Evolutionary conservation across 495 filamentous ascomycete species (phyloP), one percentile per base, ranked within the genome.

Genomic region (Penicillium lividum): DNA sequence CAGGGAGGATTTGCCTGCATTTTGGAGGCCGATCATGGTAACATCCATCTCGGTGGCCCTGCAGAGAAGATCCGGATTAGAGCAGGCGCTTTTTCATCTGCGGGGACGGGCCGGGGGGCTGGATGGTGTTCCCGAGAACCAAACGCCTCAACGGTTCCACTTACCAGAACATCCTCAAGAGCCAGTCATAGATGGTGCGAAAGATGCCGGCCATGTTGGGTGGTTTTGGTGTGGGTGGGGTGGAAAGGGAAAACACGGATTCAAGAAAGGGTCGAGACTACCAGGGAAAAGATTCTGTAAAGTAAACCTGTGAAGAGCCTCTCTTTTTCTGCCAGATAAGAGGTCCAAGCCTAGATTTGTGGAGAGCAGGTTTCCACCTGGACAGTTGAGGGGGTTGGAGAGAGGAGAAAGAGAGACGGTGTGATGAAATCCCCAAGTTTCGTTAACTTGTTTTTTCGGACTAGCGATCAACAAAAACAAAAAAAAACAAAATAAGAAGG

Each of bases 11-110:
- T 98, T 98, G 59, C 94, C 94, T 52, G 94, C 94, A 78, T 98
- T 98, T 72, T 98, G 94, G 72, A 98, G 79, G 27, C 94, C 94
- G 79, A 98, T 95, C 91, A 98, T 96, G 60, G 94, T 98, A 73
- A 98, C 91, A 73, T 98, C 93, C 91, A 98, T 96, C 82, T 98
- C 94, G 40, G 91, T 96, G 58, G 93, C 90, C 94, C 94, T 98
- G 55, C 61, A 66, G 48, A 54, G 47, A 58, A 51, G 40, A 53
- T 47, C 51, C 45, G 42, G 43, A 40, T 53, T 68, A 55, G 60
- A 49, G 54, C 56, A 58, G 48, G 54, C 58, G 29, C 51, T 25
- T 36, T 59, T 61, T 65, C 60, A 40, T 60, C 60, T 66, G 72
- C 71, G 71, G 73, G 75, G 73, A 74, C 70, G 71, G 72, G 59